Evolutionary conservation across 176 grass and related monocot species (phyloP).

Genomic region (Thalia dealbata): DNA sequence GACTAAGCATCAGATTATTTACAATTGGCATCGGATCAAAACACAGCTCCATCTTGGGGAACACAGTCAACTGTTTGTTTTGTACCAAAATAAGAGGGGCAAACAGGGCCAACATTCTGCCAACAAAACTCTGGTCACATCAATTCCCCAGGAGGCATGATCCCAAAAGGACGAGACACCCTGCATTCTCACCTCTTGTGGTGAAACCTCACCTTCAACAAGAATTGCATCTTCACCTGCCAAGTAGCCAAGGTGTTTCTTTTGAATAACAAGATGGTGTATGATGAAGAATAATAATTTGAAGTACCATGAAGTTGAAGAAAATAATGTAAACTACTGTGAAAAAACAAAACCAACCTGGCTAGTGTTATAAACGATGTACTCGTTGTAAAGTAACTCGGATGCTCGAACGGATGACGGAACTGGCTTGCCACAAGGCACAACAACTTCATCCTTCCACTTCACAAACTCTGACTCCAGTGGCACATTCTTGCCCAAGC

Average conservation of each 20-base stretch:
- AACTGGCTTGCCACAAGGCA: slow-evolving; percentile 84
- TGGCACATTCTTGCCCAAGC: slow-evolving; percentile 77
- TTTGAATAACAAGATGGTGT: background rate
- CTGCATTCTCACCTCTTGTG: slow-evolving; percentile 59
- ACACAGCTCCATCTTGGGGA: background rate
- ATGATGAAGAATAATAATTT: background rate
- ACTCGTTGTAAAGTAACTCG: slow-evolving; percentile 86
- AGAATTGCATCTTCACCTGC: slow-evolving; percentile 97
- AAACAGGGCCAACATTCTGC: background rate
- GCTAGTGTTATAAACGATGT: slow-evolving; percentile 78
- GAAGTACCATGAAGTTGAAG: background rate
- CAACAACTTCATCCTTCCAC: slow-evolving; percentile 69
- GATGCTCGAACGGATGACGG: slow-evolving; percentile 47
- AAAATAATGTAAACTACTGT: background rate
- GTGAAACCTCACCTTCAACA: slow-evolving; percentile 86
- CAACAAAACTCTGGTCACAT: background rate
- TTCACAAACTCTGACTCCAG: slow-evolving; percentile 63
- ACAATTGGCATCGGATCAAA: background rate
- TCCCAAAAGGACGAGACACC: background rate
- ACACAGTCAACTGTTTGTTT: background rate
- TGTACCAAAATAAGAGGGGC: background rate
- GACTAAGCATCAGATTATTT: background rate
- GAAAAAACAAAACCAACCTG: slow-evolving; percentile 41
- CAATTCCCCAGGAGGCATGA: background rate
- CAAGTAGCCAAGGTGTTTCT: background rate